Evolutionary conservation across 2,329 filamentous ascomycete genomes (phyloP).

Genomic region (Simplicillium aogashimaense): DNA sequence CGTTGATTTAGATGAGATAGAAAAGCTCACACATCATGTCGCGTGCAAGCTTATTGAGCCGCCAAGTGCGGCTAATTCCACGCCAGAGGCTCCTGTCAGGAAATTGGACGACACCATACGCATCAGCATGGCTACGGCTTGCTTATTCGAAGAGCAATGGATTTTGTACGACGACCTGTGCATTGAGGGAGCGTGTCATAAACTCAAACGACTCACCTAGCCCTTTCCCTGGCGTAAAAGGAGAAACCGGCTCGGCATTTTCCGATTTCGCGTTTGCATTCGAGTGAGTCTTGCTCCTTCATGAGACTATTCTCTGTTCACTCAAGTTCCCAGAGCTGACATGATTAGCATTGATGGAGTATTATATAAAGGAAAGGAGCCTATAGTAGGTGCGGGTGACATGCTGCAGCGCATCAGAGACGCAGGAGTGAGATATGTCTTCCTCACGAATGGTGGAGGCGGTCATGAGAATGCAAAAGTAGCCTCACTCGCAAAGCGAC

Average conservation of each 20-base stretch:
- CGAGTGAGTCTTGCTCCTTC: slow-evolving; percentile 15
- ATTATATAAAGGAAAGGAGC: slow-evolving; percentile 71
- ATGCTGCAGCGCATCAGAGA: slow-evolving; percentile 64
- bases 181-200: not conserved
- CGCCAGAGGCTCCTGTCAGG: no score
- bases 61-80: no score
- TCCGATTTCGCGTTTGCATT: slow-evolving; percentile 27
- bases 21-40: no score
- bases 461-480: slow-evolving; percentile 52
- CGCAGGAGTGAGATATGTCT: slow-evolving; percentile 78
- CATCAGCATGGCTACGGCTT: no score
- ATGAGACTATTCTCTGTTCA: not conserved
- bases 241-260: not conserved
- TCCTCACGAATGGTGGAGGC: slow-evolving; percentile 92
- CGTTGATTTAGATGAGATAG: no score
- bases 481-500: slow-evolving; percentile 20
- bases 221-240: not conserved
- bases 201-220: no score
- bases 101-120: no score
- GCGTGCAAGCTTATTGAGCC: no score
- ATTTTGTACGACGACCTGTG: not conserved
- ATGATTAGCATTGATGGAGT: slow-evolving; percentile 72
- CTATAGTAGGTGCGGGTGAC: slow-evolving; percentile 68
- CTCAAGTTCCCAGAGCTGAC: not conserved
- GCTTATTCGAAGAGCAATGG: not conserved